Conservation (phyloP, 306 rosid genomes). For the Hylodesmum podocarpum region DNA sequence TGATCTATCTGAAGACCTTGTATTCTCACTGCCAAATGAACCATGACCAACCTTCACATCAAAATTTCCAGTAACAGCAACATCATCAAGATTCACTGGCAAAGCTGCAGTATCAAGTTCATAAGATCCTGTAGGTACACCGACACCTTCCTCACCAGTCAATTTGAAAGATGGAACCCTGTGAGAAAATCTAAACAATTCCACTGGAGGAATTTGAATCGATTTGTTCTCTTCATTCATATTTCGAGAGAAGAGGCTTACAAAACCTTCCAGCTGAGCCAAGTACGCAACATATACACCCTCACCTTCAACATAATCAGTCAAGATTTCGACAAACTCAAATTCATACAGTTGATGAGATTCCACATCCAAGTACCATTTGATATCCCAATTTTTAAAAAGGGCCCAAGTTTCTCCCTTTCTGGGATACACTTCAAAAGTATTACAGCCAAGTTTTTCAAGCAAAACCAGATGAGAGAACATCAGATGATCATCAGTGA, state of each 20-base stretch:
- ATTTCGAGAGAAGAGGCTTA: slow-evolving; percentile 57
- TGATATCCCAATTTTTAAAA: slow-evolving; percentile 77
- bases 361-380: slow-evolving; percentile 47
- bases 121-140: slow-evolving; percentile 59
- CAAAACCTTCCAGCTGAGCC: slow-evolving; percentile 70
- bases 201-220: slow-evolving; percentile 44
- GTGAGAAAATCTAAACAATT: slow-evolving; percentile 86
- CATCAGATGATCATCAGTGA: slow-evolving; percentile 42
- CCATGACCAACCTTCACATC: slow-evolving; percentile 20
- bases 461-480: slow-evolving; percentile 69
- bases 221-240: slow-evolving; percentile 30
- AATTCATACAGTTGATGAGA: slow-evolving; percentile 45
- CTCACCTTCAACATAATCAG: slow-evolving; percentile 50
- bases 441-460: slow-evolving; percentile 37
- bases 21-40: slow-evolving; percentile 2
- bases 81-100: slow-evolving; percentile 45
- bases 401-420: slow-evolving; percentile 90
- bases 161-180: slow-evolving; percentile 73
- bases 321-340: slow-evolving; percentile 71
- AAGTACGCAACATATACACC: slow-evolving; percentile 49
- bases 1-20: slow-evolving; percentile 29
- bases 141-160: slow-evolving; percentile 71
- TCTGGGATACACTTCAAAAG: slow-evolving; percentile 61
- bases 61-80: slow-evolving; percentile 27
- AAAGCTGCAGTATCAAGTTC: slow-evolving; percentile 88